phyloP scores from a whole-genome alignment of 2,329 filamentous ascomycete species.

The Colletotrichum sidae region DNA sequence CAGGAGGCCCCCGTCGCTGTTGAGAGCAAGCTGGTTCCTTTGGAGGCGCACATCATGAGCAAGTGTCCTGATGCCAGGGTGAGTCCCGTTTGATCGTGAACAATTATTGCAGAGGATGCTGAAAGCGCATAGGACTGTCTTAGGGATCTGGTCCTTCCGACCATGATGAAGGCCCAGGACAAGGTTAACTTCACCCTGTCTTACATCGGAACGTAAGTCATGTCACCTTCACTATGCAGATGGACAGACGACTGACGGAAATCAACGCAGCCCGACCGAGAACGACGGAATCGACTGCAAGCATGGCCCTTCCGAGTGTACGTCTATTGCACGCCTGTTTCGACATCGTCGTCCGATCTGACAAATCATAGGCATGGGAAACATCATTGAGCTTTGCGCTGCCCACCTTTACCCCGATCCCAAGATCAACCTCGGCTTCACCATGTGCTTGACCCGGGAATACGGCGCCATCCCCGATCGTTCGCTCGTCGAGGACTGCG shows the following conservation, averaged over 20 bases:
- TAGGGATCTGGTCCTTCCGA: slow-evolving; percentile 81
- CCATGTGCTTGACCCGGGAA: slow-evolving; percentile 85
- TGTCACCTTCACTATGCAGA: no score
- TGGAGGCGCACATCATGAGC: slow-evolving; percentile 97
- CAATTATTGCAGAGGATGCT: background rate
- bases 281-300: slow-evolving; percentile 89
- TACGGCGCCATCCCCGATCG: slow-evolving; percentile 83
- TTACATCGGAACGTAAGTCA: slow-evolving; percentile 82
- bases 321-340: slow-evolving; percentile 29
- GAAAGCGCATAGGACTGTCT: slow-evolving; percentile 74
- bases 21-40: slow-evolving; percentile 66
- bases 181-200: slow-evolving; percentile 93
- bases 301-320: slow-evolving; percentile 87
- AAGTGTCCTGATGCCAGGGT: slow-evolving; percentile 92
- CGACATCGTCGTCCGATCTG: background rate
- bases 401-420: slow-evolving; percentile 84
- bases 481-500: slow-evolving; percentile 85
- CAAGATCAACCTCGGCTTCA: slow-evolving; percentile 91
- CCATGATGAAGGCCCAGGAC: slow-evolving; percentile 83
- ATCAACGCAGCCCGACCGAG: slow-evolving; percentile 67
- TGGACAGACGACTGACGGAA: slow-evolving; percentile 19
- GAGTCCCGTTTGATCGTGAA: slow-evolving; percentile 34
- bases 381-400: slow-evolving; percentile 94
- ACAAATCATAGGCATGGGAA: slow-evolving; percentile 72
- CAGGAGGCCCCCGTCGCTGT: slow-evolving; percentile 15